Percentiles rank a stretch among this genome's conserved stretches.
phyloP scores from a whole-genome alignment of 1,139 yeast species.

The Kodamaea fungicola region DNA sequence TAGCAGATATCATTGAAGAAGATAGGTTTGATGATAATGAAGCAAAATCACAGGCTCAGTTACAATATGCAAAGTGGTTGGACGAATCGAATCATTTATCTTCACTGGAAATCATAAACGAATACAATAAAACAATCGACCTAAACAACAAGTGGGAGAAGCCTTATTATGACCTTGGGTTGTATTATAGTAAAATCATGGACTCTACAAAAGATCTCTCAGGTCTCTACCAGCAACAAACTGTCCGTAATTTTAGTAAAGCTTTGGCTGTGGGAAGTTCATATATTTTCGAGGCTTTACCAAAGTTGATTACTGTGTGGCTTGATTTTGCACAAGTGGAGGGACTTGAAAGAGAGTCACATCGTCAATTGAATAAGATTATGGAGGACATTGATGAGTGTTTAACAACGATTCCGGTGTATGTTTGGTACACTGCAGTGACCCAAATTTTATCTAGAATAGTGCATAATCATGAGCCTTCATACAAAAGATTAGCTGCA shows the following conservation, averaged over 20 bases:
- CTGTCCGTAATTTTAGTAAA: slow-evolving; percentile 61
- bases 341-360: slow-evolving; percentile 26
- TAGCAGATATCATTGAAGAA: slow-evolving; percentile 41
- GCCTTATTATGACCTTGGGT: slow-evolving; percentile 77
- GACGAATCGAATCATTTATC: slow-evolving; percentile 85
- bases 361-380: slow-evolving; percentile 42
- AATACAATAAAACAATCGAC: slow-evolving; percentile 59
- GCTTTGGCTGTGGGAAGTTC: slow-evolving; percentile 69
- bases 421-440: slow-evolving; percentile 79
- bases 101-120: slow-evolving; percentile 66
- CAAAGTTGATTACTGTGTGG: slow-evolving; percentile 89
- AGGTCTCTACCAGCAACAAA: slow-evolving; percentile 67
- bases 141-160: slow-evolving; percentile 70
- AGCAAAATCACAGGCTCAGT: slow-evolving; percentile 51
- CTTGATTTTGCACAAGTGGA: slow-evolving; percentile 64
- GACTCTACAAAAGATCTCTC: slow-evolving; percentile 50
- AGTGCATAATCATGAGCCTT: slow-evolving; percentile 56
- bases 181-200: slow-evolving; percentile 71
- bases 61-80: slow-evolving; percentile 85
- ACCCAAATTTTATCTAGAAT: slow-evolving; percentile 85
- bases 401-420: slow-evolving; percentile 48
- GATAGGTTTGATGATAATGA: slow-evolving; percentile 13
- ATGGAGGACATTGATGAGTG: slow-evolving; percentile 52
- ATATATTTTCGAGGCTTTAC: slow-evolving; percentile 79
- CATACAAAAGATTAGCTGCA: slow-evolving; percentile 52